Evolutionary conservation across 169 alveolate species (phyloP), one percentile per base, ranked within the genome.

Genomic region (Pseudocohnilembus persalinus): DNA sequence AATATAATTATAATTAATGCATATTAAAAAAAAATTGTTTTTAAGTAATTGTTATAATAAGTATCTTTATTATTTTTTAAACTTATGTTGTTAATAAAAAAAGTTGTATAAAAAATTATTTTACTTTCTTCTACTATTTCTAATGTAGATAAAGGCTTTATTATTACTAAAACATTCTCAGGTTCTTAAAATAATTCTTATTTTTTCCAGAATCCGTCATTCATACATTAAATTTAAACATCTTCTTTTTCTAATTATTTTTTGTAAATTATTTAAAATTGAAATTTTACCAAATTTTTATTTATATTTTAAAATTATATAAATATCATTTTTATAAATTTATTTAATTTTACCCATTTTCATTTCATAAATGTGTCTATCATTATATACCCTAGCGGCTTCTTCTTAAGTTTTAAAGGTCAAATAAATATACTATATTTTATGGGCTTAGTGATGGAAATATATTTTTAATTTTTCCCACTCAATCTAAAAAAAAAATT

Each of bases 381-480:
- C 82, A 27, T 63, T 68, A 77, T 77, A 77, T 16, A 77, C 82
- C 33, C 82, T 77, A 20, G 34, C 34, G n/a, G 82, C 82, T 33
- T 77, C 32, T 27, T 77, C 65, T 33, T 29, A 31, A 25, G 82
- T 25, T 31, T 31, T 31, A 33, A 77, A 77, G 15, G 63, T 31
- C 28, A 77, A 68, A 33, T 77, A 77, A 29, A 77, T 68, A 77
- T 77, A 77, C 27, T 77, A 33, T 29, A 77, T 77, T 25, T 77
- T 77, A 33, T 77, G 15, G 0, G 82, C 82, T 33, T 68, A 20
- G 11, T 31, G 63, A 25, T 77, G 82, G 63, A 33, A 77, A 24
- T 77, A 77, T 16, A 77, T 63, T 30, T 77, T 77, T 72, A 33
- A 31, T 77, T 77, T 68, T 33, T 68, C 82, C 82, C 82, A 77